These are phyloP conservation scores for Harringtonia aguacate DNA, from an alignment of 2,329 filamentous ascomycete species.

Conservation along the genomic window DNA sequence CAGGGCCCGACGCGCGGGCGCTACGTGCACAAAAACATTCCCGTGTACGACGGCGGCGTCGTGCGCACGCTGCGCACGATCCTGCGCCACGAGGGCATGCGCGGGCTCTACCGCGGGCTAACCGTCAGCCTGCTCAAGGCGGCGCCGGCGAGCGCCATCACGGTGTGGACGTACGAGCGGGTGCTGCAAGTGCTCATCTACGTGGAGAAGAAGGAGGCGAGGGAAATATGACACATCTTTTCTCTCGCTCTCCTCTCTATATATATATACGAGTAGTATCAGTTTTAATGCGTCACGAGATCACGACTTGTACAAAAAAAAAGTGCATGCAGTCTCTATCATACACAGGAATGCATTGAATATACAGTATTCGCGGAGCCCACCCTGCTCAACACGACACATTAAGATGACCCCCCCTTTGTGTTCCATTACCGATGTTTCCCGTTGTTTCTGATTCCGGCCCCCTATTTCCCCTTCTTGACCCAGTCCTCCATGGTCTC, in stretches of 20 bases:
- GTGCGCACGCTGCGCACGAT: slow-evolving; percentile 57
- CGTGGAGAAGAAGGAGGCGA: slow-evolving; percentile 14
- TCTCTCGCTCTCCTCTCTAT: too few species aligned
- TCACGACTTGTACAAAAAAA: background rate
- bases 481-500: slow-evolving; percentile 82
- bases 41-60: slow-evolving; percentile 63
- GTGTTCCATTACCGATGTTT: background rate
- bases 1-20: slow-evolving; percentile 73
- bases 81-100: slow-evolving; percentile 58
- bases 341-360: background rate
- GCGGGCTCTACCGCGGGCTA: slow-evolving; percentile 79
- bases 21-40: slow-evolving; percentile 83
- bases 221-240: too few species aligned
- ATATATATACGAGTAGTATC: too few species aligned
- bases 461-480: slow-evolving; percentile 67
- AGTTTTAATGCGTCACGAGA: too few species aligned
- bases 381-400: too few species aligned
- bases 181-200: slow-evolving; percentile 49
- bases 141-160: slow-evolving; percentile 83
- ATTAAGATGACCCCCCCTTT: too few species aligned
- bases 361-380: slow-evolving; percentile 1
- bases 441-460: too few species aligned
- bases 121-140: slow-evolving; percentile 86
- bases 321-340: slow-evolving; percentile 8
- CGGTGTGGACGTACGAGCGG: slow-evolving; percentile 90